Base-by-base conservation (phyloP, 2,329 filamentous ascomycete species). In the Aureobasidium sp. region DNA sequence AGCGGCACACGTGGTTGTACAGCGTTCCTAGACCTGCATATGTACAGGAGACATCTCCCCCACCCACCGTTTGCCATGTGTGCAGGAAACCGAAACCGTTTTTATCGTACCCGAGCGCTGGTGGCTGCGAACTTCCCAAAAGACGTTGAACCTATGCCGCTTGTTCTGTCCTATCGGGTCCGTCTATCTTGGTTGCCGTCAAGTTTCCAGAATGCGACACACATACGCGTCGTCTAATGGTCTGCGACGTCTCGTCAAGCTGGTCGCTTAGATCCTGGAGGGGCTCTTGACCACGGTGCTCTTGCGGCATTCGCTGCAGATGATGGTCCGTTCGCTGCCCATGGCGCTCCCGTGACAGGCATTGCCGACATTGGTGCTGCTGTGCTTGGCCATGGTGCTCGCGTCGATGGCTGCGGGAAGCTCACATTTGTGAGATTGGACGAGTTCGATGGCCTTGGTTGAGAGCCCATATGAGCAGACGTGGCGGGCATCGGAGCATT, bases 401-500 rank as follows among this genome's bases (percentile, higher is more conserved):
- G 59, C 45, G 15, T 54, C 12, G 58, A 52, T 12, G 57, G 47
- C 33, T 42, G 53, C 19, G 37, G 5, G 40, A 45, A 61, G 22
- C 24, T 67, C 11, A 49, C 52, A n/a, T 62, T 52, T 35, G 47
- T 49, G 7, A 52, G 47, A 27, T 11, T 45, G n/a, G 42, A 27
- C 7, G 57, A 37, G 12, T 29, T 39, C 12, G 39, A 47, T 8
- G 67, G 60, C 15, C 52, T 59, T 19, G 71, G 71, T 61, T 73
- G 71, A 52, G 72, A 67, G 40, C 67, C 66, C 31, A 67, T 64
- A 59, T 73, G 71, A 22, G 70, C 62, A 48, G 58, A 63, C 11
- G 56, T 57, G 15, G 44, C 52, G 44, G 68, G 69, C 1, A 62
- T 56, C n/a, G 67, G 64, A 17, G 77, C 77, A 9, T 69, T 66